phyloP scores from a whole-genome alignment of 2,329 filamentous ascomycete genomes.

The Drechslerella dactyloides region DNA sequence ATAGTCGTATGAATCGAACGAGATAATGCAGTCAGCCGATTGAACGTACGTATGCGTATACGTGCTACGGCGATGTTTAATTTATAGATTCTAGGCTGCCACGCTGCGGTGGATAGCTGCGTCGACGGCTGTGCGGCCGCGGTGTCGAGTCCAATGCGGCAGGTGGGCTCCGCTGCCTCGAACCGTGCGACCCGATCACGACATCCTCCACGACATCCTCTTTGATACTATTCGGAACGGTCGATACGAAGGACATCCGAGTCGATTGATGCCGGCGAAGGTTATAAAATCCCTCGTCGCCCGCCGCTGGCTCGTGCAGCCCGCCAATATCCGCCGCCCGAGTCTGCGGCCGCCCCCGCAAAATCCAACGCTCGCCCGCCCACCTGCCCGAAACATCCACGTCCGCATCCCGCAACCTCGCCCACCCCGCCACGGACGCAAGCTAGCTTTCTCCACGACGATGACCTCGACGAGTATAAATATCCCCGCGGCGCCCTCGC shows the following conservation, averaged over 20 bases:
- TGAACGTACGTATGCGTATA: no score
- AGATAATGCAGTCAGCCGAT: no score
- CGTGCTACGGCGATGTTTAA: no score
- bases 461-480: conserved; percentile 42
- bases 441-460: no score
- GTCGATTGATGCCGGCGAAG: conserved; percentile 9
- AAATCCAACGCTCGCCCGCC: conserved; percentile 37
- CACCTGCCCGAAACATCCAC: conserved; percentile 16
- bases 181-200: no score
- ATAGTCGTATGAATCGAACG: no score
- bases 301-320: conserved; percentile 6
- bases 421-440: not conserved
- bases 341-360: not conserved
- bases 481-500: conserved; percentile 2
- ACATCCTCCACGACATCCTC: not conserved
- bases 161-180: conserved; percentile 32
- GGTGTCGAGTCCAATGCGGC: conserved; percentile 39
- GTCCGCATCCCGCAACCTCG: not conserved
- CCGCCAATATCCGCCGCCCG: conserved; percentile 39
- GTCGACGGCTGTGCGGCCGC: conserved; percentile 23
- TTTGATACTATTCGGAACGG: not conserved
- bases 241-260: not conserved
- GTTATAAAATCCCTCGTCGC: conserved; percentile 48
- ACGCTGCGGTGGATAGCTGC: conserved; percentile 34
- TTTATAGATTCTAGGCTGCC: conserved; percentile 31